Base-by-base conservation (phyloP, 257 asterid genomes). In the Fraxinus anomala region DNA sequence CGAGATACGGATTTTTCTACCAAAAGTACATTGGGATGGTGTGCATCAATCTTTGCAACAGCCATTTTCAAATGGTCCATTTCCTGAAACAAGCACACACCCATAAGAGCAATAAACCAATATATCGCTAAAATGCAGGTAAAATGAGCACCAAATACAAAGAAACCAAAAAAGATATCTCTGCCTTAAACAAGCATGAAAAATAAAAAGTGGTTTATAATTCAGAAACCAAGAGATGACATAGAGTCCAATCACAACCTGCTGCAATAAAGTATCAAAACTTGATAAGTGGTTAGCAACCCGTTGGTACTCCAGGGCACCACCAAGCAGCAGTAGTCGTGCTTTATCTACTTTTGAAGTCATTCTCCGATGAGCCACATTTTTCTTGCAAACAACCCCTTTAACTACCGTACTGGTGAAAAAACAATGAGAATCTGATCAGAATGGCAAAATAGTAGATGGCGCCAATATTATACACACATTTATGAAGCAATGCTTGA, bases 21-120 rank as follows among this genome's bases (percentile, higher is more conserved):
- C 84, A 92, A 77, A 78, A 92, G 89, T 80, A 92, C 72, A 83
- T 87, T 89, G n/a, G 96, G 97, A 81, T 92, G 96, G 84, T 92
- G 93, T 17, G 89, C 88, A 33, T 83, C 92, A 82, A 92, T 92
- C 85, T 89, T 89, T 56, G 97, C 90, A 73, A 92, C 97, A 77
- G 97, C 92, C 97, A 92, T 92, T 84, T 89, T 92, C 85, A 92
- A 84, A 82, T 91, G 96, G 83, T 92, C 97, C 94, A 87, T 92
- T 87, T 92, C 97, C 97, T 92, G 83, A 80, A 86, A 79, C 72
- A 81, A 69, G 71, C 68, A 81, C 36, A 73, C 34, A 77, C 44
- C 73, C 77, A 74, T 75, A 44, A 76, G 68, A 49, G n/a, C 59
- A 28, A 75, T 68, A 77, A 76, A 63, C 13, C 65, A 77, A 67